Conservation (phyloP, 2,329 filamentous ascomycete species). For the Botrytis aclada region DNA sequence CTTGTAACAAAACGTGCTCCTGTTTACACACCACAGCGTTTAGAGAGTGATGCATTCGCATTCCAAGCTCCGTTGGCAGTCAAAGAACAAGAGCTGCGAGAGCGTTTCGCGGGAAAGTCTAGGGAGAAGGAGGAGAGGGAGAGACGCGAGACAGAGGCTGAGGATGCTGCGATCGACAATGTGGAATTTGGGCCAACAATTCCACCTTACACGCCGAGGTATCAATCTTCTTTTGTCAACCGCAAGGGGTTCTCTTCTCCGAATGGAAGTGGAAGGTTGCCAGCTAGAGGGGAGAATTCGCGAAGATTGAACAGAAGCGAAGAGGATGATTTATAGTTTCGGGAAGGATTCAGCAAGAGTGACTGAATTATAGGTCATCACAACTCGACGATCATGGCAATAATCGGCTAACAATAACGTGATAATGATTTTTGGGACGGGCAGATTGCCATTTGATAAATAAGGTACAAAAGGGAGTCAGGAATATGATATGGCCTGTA, state of each 20-base stretch:
- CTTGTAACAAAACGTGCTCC: background rate
- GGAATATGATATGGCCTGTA: background rate
- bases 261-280: background rate
- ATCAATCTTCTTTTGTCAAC: background rate
- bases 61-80: background rate
- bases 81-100: background rate
- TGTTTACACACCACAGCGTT: background rate
- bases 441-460: background rate
- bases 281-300: background rate
- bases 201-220: background rate
- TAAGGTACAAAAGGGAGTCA: background rate
- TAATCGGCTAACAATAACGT: background rate
- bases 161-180: background rate
- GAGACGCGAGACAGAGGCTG: background rate
- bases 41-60: background rate
- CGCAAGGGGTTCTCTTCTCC: background rate
- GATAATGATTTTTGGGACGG: background rate
- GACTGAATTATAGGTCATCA: background rate
- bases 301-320: background rate
- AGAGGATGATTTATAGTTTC: background rate
- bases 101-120: background rate
- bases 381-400: background rate
- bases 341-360: no score
- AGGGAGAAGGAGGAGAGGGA: background rate
- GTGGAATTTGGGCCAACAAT: background rate